Evolutionary conservation across 441 rosid species (phyloP).

Genomic region (Erodium trifolium): DNA sequence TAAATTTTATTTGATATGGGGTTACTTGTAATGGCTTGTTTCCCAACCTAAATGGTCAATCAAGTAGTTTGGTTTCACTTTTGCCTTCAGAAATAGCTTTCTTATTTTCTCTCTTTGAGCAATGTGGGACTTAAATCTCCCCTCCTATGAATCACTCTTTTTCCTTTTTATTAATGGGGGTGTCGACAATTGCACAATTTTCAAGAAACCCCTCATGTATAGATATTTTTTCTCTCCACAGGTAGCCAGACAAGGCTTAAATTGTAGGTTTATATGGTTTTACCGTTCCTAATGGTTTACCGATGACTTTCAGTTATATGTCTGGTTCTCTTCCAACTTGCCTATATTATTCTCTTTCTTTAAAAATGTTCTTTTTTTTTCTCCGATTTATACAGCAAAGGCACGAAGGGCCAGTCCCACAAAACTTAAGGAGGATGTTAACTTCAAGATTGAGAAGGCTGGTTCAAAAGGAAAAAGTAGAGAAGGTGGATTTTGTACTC

Average conservation of each 20-base stretch:
- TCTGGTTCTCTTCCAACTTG: not conserved
- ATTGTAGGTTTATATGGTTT: not conserved
- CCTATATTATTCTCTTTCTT: not conserved
- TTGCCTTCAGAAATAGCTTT: too few species aligned
- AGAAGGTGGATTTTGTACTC: slow-evolving; percentile 35
- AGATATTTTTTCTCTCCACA: not conserved
- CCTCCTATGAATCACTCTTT: too few species aligned
- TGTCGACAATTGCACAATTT: too few species aligned
- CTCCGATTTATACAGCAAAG: slow-evolving; percentile 37
- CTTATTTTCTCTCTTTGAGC: too few species aligned
- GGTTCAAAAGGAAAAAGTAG: slow-evolving; percentile 58
- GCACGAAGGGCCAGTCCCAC: slow-evolving; percentile 39
- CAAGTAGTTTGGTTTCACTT: too few species aligned
- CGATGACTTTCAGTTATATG: not conserved
- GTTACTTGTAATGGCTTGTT: too few species aligned
- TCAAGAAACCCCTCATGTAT: too few species aligned
- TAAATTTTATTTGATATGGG: not conserved
- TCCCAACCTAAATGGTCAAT: too few species aligned
- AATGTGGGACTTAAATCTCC: too few species aligned
- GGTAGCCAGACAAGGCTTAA: not conserved
- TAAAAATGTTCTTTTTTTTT: slow-evolving; percentile 7
- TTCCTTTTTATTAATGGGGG: too few species aligned
- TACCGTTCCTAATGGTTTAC: not conserved
- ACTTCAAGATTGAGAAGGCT: slow-evolving; percentile 72
- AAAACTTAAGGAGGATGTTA: slow-evolving; percentile 55